Evolutionary conservation across 2,329 filamentous ascomycete genomes (phyloP).

Genomic region (Venturia carpophila): DNA sequence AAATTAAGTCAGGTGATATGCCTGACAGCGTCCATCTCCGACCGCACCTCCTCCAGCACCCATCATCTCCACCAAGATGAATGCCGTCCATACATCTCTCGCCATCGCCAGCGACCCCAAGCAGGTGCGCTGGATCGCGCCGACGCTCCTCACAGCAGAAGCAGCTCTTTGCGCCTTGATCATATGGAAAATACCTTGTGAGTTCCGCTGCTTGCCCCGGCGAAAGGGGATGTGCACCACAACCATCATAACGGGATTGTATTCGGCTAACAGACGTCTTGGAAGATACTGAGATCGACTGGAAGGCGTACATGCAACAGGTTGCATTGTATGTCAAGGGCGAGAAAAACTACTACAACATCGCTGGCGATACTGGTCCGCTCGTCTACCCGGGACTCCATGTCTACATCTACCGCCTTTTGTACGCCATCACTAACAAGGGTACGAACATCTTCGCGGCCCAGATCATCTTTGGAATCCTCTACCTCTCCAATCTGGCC

Average conservation of each 20-base stretch:
- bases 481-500: slow-evolving; percentile 70
- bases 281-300: slow-evolving; percentile 94
- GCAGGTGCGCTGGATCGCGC: slow-evolving; percentile 56
- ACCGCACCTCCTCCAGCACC: not conserved
- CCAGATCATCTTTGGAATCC: slow-evolving; percentile 71
- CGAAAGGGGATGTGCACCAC: not conserved
- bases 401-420: slow-evolving; percentile 77
- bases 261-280: slow-evolving; percentile 24
- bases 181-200: slow-evolving; percentile 78
- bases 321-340: slow-evolving; percentile 69
- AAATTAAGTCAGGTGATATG: too few relatives aligned
- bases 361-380: slow-evolving; percentile 82
- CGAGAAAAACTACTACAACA: slow-evolving; percentile 79
- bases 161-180: slow-evolving; percentile 63
- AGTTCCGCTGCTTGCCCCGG: slow-evolving; percentile 28
- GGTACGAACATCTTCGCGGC: slow-evolving; percentile 70
- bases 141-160: slow-evolving; percentile 62
- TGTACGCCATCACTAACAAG: slow-evolving; percentile 69
- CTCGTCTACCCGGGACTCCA: slow-evolving; percentile 92
- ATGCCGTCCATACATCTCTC: slow-evolving; percentile 20
- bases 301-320: slow-evolving; percentile 95
- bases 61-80: slow-evolving; percentile 4
- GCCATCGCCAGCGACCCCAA: slow-evolving; percentile 44
- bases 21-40: not conserved
- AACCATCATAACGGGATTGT: slow-evolving; percentile 16